phyloP scores from a whole-genome alignment of 768 basidiomycete species.

The Pleurotus tuber-regium region DNA sequence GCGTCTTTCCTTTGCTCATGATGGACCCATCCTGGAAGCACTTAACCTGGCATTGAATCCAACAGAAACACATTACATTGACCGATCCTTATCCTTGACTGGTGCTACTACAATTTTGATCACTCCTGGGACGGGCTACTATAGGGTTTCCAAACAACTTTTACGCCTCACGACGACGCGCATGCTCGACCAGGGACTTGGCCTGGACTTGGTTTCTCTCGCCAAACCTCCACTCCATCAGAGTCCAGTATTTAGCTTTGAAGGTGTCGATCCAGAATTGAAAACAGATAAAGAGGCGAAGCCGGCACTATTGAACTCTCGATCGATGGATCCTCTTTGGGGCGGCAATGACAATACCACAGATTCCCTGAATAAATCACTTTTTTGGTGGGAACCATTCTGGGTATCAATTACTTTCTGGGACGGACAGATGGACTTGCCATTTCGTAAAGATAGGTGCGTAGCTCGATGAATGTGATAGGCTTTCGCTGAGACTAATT shows the following conservation, averaged over 20 bases:
- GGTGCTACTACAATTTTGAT: conserved; percentile 82
- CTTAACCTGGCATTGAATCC: conserved; percentile 92
- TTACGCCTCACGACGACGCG: conserved; percentile 90
- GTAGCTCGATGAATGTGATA: conserved; percentile 12
- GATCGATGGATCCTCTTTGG: conserved; percentile 72
- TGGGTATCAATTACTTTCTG: conserved; percentile 82
- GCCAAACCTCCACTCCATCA: conserved; percentile 91
- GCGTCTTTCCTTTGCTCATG: conserved; percentile 81
- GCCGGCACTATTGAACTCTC: conserved; percentile 27
- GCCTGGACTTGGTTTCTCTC: conserved; percentile 82
- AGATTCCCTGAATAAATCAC: conserved; percentile 39
- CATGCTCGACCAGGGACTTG: conserved; percentile 91
- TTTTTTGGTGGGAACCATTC: conserved; percentile 90
- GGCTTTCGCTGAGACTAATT: conserved; percentile 5
- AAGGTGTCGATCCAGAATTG: conserved; percentile 56
- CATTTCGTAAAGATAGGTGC: conserved; percentile 76
- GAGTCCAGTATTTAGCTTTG: conserved; percentile 91
- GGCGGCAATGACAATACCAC: conserved; percentile 47
- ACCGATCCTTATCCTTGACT: conserved; percentile 88
- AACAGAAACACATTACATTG: conserved; percentile 92
- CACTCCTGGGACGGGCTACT: conserved; percentile 93
- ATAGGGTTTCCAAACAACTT: conserved; percentile 86
- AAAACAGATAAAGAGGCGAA: conserved; percentile 46
- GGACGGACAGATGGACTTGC: conserved; percentile 85
- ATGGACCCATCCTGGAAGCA: conserved; percentile 94